Evolutionary conservation across 2,329 filamentous ascomycete genomes (phyloP).

Genomic region (Exophiala dermatitidis): DNA sequence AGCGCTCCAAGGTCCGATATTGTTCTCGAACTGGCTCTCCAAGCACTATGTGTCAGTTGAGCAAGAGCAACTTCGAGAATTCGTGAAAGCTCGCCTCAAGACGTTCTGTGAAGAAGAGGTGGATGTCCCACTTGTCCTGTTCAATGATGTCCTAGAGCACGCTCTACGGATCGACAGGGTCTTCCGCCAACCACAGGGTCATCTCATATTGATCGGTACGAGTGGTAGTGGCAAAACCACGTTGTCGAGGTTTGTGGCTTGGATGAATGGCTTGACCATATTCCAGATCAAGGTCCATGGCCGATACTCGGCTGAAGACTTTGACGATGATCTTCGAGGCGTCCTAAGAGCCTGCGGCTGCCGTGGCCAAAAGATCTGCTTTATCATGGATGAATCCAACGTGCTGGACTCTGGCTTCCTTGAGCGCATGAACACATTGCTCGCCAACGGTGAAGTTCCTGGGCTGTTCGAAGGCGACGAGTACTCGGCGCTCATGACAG

Average conservation of each 20-base stretch:
- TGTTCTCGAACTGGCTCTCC: slow-evolving; percentile 99
- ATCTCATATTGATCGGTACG: slow-evolving; percentile 96
- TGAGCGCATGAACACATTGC: slow-evolving; percentile 96
- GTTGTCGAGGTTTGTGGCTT: slow-evolving; percentile 92
- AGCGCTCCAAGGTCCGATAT: slow-evolving; percentile 82
- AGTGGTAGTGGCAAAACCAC: slow-evolving; percentile 99
- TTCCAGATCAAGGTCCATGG: slow-evolving; percentile 99
- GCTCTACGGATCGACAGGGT: slow-evolving; percentile 97
- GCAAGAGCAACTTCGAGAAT: slow-evolving; percentile 88
- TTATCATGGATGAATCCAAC: slow-evolving; percentile 99
- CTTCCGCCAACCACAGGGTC: slow-evolving; percentile 94
- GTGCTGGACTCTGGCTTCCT: slow-evolving; percentile 97
- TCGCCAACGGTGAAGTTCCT: slow-evolving; percentile 98
- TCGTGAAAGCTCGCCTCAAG: slow-evolving; percentile 91
- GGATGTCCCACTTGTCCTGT: slow-evolving; percentile 95
- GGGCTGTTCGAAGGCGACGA: slow-evolving; percentile 99
- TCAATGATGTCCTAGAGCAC: slow-evolving; percentile 98
- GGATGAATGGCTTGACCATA: slow-evolving; percentile 99
- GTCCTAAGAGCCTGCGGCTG: slow-evolving; percentile 90
- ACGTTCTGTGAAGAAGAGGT: slow-evolving; percentile 99
- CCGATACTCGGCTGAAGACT: slow-evolving; percentile 96
- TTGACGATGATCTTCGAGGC: slow-evolving; percentile 92
- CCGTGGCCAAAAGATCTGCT: slow-evolving; percentile 99
- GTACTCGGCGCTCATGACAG: slow-evolving; percentile 96
- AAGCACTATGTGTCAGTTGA: slow-evolving; percentile 98